Evolutionary conservation across 1,139 yeast species (phyloP), one percentile per base, ranked within the genome.

Genomic region (Taphrina wiesneri): DNA sequence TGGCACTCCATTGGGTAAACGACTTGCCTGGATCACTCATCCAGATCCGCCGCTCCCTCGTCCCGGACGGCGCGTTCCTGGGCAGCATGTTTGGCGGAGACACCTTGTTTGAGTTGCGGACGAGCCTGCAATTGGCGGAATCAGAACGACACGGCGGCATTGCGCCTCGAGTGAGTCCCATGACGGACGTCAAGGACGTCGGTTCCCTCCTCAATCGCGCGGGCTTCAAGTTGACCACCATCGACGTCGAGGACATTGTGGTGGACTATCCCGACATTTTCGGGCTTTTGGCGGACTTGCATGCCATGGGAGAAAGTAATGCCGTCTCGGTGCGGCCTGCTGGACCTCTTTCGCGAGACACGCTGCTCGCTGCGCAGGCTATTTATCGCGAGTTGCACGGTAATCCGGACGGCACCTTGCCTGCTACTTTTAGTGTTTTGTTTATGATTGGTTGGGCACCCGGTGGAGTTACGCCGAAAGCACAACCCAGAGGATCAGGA

Each of bases 371-470:
- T 0, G 88, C 95, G 0, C 87, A 87, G 69, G 87, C 89, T 53
- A 88, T 90, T 52, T 90, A 90, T 75, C 82, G 80, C 72, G 78
- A 84, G 7, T 78, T 90, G 73, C 95, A 90, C 73, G 95, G 93
- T 1, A 47, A 72, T n/a, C 73, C 73, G 1, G 81, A 79, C 64
- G 81, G 80, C 1, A 69, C 78, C 0, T 69, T 81, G 5, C 84
- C 84, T 2, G 81, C 81, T 17, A 90, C 96, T 0, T 90, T 85
- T 75, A 79, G 90, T 69, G 83, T 90, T 61, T 84, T 90, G 21
- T 87, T 86, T 74, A 86, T 90, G 90, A 88, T 90, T 74, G 96
- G 96, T 0, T 90, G 96, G 96, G 90, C 88, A 75, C 86, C 86
- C 71, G 82, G 89, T 68, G 83, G 81, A 5, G 74, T 76, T 65